phyloP scores from a whole-genome alignment of 352 stramenopile genomes.

The Aphanomyces cochlioides region DNA sequence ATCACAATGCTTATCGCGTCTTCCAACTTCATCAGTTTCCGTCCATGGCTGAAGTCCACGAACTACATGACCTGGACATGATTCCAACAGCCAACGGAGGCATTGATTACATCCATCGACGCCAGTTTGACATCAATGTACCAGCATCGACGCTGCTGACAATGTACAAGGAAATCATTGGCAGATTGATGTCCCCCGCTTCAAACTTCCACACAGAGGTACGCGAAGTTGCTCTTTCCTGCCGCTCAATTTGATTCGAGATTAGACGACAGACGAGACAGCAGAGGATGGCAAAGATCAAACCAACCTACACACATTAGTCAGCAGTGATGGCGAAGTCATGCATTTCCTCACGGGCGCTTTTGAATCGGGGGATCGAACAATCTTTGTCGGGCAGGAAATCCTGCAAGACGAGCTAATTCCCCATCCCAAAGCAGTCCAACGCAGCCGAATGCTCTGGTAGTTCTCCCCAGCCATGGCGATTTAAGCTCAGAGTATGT shows the following conservation, averaged over 20 bases:
- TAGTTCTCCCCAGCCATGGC: too few relatives aligned
- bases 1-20: background rate
- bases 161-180: background rate
- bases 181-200: background rate
- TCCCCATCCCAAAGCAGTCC: too few relatives aligned
- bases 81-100: background rate
- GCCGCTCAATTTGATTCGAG: too few relatives aligned
- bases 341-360: slow-evolving; percentile 16
- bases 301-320: too few relatives aligned
- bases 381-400: slow-evolving; percentile 15
- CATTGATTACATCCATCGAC: background rate
- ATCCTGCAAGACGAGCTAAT: slow-evolving; percentile 13
- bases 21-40: background rate
- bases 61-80: background rate
- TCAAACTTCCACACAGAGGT: slow-evolving; percentile 29
- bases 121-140: background rate
- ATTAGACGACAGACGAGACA: too few relatives aligned
- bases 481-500: too few relatives aligned
- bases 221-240: too few relatives aligned
- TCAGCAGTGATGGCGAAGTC: background rate
- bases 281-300: too few relatives aligned
- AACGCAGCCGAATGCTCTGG: too few relatives aligned
- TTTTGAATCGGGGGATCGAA: background rate
- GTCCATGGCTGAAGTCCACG: background rate
- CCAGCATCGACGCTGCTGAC: background rate